Conservation (phyloP, 2,329 filamentous ascomycete genomes). For the Exophiala lecanii-corni region DNA sequence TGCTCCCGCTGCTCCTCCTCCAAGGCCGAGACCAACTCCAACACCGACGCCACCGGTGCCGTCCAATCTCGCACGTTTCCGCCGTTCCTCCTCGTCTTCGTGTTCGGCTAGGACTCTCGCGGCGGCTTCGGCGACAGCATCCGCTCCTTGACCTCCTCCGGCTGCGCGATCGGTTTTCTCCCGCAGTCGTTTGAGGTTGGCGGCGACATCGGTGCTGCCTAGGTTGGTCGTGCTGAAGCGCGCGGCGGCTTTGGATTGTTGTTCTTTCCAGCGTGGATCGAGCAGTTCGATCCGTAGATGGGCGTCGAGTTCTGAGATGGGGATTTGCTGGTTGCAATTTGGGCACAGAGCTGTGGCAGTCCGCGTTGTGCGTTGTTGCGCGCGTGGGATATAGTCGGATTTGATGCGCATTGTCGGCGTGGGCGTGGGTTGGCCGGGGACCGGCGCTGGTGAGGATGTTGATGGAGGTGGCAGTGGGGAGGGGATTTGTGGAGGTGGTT, state of each 20-base stretch:
- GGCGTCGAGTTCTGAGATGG: slow-evolving; percentile 78
- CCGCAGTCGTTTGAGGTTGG: slow-evolving; percentile 91
- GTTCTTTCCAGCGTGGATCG: slow-evolving; percentile 92
- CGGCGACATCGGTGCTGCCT: slow-evolving; percentile 79
- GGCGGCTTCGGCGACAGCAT: slow-evolving; percentile 29
- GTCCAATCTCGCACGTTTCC: slow-evolving; percentile 66
- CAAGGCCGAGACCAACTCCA: slow-evolving; percentile 30
- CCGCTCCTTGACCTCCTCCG: slow-evolving; percentile 46
- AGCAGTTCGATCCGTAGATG: slow-evolving; percentile 94
- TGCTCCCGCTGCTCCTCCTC: too few relatives aligned
- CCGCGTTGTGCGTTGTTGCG: slow-evolving; percentile 63
- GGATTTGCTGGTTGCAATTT: slow-evolving; percentile 88
- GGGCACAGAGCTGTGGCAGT: slow-evolving; percentile 71
- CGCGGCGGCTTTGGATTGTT: slow-evolving; percentile 81
- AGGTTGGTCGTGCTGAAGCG: slow-evolving; percentile 82
- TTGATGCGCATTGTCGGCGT: slow-evolving; percentile 74
- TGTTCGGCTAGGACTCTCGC: slow-evolving; percentile 60
- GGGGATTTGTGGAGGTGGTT: slow-evolving; percentile 49
- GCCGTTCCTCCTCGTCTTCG: slow-evolving; percentile 62
- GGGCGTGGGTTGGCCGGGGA: slow-evolving; percentile 30
- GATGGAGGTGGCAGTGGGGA: slow-evolving; percentile 69
- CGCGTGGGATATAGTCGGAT: slow-evolving; percentile 85
- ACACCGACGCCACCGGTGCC: slow-evolving; percentile 25
- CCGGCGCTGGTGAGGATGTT: slow-evolving; percentile 48
- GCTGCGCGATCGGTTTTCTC: slow-evolving; percentile 76